Base-by-base conservation (phyloP, 495 filamentous ascomycete species). In the Hyphodiscus hymeniophilus region DNA sequence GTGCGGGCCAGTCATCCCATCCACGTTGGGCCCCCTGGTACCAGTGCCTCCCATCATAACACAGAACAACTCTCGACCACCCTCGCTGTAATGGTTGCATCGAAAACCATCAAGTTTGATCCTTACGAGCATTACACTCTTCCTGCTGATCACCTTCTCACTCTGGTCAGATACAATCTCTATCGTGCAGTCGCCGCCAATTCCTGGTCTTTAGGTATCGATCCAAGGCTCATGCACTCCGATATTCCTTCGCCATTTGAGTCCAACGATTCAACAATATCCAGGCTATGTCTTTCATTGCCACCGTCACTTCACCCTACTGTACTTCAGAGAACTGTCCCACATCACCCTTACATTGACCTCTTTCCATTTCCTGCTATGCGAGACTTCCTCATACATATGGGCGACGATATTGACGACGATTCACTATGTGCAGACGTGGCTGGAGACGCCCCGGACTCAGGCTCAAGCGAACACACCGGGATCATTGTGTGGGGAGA, bases 401-500 rank as follows among this genome's bases (percentile, higher is more conserved):
- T 48, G 13, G 41, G 41, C 12, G 41, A 44, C 6, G 3, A 20
- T 7, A 3, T 11, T 44, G 41, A 1, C 34, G 41, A 30, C 45
- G 41, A 55, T 22, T 50, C 59, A 7, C 45, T 64, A 0, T 64
- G 62, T 40, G 42, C 47, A 20, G 62, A 62, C 43, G 12, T 64
- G 6, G 42, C 56, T 13, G 60, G 38, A n/a, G 13, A 36, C 15
- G 6, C 34, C 17, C 26, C 26, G 26, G 26, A 5, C 5, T n/a
- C n/a, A n/a, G n/a, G n/a, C n/a, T 33, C 30, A 8, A 33, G 8
- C 7, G 34, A 4, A n/a, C 6, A n/a, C 6, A 36, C 4, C 15
- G 34, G 34, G 4, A 36, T 73, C 12, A 49, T 75, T 26, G 65
- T 70, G 7, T 75, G 71, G 71, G 63, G 67, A 7, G 49, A 65